These are phyloP conservation scores for Cymodocea nodosa DNA, from an alignment of 116 monocot species.

Conservation along the genomic window DNA sequence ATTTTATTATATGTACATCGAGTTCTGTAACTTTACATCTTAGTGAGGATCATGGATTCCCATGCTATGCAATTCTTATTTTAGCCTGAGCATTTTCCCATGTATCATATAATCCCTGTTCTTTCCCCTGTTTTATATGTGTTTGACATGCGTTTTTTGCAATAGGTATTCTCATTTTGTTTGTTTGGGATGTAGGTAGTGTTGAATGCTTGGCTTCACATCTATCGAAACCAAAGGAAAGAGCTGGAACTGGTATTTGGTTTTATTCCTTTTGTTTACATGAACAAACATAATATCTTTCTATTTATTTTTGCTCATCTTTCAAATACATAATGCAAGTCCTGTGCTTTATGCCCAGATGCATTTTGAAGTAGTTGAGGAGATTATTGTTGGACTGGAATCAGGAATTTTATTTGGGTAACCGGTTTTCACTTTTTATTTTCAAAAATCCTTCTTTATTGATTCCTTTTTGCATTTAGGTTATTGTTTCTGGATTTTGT, in stretches of 20 bases:
- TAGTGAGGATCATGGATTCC: too few species aligned
- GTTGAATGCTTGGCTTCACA: conserved; percentile 64
- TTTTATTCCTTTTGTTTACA: background rate
- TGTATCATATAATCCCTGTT: background rate
- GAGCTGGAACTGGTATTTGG: conserved; percentile 64
- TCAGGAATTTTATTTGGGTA: conserved; percentile 96
- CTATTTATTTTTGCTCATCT: background rate
- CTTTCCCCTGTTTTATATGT: too few species aligned
- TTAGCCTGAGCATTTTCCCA: background rate
- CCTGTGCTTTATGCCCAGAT: conserved; percentile 32
- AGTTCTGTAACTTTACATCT: too few species aligned
- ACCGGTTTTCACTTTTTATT: too few species aligned
- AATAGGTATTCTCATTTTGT: background rate
- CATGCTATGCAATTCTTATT: too few species aligned
- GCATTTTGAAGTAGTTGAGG: conserved; percentile 81
- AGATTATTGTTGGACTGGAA: conserved; percentile 90
- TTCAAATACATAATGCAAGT: background rate
- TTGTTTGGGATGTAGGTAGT: conserved; percentile 31
- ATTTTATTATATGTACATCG: too few species aligned
- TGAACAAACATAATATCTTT: background rate
- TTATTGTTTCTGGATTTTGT: too few species aligned
- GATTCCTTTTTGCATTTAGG: too few species aligned
- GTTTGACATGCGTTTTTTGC: background rate
- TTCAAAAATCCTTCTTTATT: too few species aligned
- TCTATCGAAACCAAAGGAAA: conserved; percentile 60